A percentile compares a stretch with the other conserved stretches of the same genome.
Evolutionary conservation across 371 early-diverging fungal species (phyloP).

Genomic region (Apophysomyces elegans): DNA sequence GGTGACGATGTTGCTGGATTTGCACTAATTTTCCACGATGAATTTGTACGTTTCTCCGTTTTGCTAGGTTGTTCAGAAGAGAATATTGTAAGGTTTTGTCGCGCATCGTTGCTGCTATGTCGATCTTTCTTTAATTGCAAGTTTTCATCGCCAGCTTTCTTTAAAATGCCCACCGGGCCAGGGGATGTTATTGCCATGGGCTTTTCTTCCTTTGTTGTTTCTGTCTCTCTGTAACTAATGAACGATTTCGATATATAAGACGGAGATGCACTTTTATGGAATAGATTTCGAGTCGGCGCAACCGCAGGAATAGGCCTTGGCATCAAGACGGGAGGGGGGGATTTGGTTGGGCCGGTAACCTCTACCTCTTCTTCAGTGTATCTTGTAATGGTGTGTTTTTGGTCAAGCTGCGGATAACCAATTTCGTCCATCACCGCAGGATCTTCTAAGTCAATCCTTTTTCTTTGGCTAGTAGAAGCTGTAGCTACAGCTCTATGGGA

Average conservation of each 20-base stretch:
- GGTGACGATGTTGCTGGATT: neutral
- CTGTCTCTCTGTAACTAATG: neutral
- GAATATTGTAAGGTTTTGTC: neutral
- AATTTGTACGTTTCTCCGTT: neutral
- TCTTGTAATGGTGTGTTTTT: neutral
- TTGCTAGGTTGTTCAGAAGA: neutral
- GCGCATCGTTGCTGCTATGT: neutral
- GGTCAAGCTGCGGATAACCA: neutral
- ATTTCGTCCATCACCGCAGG: neutral
- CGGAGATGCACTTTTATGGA: slow-evolving; percentile 7
- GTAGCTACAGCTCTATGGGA: neutral
- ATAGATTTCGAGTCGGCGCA: slow-evolving; percentile 23
- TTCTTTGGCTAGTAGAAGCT: neutral
- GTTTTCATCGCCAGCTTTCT: neutral
- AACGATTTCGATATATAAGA: neutral
- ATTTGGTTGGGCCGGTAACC: slow-evolving; percentile 26
- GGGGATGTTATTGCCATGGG: neutral
- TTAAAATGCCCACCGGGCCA: neutral
- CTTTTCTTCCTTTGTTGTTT: neutral
- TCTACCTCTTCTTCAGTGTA: neutral
- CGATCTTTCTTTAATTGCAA: neutral
- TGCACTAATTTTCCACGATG: neutral
- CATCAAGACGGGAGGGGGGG: slow-evolving; percentile 31
- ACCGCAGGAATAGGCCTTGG: slow-evolving; percentile 26
- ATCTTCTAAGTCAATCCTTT: neutral